Evolutionary conservation across 2,329 filamentous ascomycete species (phyloP).

Genomic region (Xylariaceae sp.): DNA sequence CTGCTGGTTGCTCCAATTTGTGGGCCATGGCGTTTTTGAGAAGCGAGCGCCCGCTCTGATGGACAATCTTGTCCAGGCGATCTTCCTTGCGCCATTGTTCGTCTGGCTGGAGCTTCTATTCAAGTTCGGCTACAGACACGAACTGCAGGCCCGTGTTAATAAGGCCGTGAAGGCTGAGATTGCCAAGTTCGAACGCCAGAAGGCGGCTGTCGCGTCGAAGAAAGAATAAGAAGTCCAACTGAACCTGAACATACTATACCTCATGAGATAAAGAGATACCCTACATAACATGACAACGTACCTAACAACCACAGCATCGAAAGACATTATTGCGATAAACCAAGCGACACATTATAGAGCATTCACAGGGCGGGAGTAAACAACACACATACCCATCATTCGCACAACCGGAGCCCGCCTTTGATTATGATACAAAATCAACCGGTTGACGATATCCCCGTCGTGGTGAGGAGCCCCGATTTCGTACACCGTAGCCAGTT

Average conservation of each 20-base stretch:
- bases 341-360: slow-evolving; percentile 1
- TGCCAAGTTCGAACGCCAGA: slow-evolving; percentile 62
- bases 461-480: slow-evolving; percentile 13
- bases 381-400: too few species aligned
- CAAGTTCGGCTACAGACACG: slow-evolving; percentile 80
- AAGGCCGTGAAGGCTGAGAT: slow-evolving; percentile 71
- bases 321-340: neutral
- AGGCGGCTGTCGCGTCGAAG: slow-evolving; percentile 36
- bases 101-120: slow-evolving; percentile 96
- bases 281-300: neutral
- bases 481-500: slow-evolving; percentile 9
- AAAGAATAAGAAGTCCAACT: slow-evolving; percentile 50
- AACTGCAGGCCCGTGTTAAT: slow-evolving; percentile 76
- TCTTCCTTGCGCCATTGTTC: slow-evolving; percentile 92
- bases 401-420: slow-evolving; percentile 1
- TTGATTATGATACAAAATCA: neutral
- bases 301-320: neutral
- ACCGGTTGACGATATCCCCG: neutral
- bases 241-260: too few species aligned
- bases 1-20: slow-evolving; percentile 83
- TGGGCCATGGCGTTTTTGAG: slow-evolving; percentile 88
- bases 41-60: slow-evolving; percentile 80
- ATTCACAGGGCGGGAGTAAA: too few species aligned
- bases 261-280: slow-evolving; percentile 15
- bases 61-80: slow-evolving; percentile 85